Conservation (phyloP, 805 yeast genomes). For the Candida endomychidarum region DNA sequence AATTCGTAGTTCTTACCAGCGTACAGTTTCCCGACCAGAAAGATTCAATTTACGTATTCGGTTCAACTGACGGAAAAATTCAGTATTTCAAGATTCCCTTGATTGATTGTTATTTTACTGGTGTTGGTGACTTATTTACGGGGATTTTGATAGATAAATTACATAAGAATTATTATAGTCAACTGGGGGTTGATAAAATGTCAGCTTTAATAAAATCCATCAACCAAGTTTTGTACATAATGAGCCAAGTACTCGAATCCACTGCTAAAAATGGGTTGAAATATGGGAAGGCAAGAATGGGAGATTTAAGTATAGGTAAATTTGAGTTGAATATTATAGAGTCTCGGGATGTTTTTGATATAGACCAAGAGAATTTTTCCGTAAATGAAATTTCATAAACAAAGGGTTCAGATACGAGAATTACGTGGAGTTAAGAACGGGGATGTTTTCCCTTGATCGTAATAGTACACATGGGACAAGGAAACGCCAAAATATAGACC, state of each 20-base stretch:
- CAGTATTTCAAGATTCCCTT: constrained; percentile 52
- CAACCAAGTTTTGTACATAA: constrained; percentile 55
- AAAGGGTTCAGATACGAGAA: neutral
- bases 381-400: neutral
- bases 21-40: constrained; percentile 9
- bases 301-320: constrained; percentile 63
- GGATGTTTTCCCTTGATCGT: no score
- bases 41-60: constrained; percentile 1
- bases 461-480: no score
- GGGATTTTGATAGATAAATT: constrained; percentile 72
- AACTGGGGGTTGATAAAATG: constrained; percentile 1
- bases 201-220: constrained; percentile 37
- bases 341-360: constrained; percentile 43
- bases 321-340: constrained; percentile 73
- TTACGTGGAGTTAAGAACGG: no score
- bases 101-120: constrained; percentile 83
- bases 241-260: constrained; percentile 49
- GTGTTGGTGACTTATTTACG: constrained; percentile 91
- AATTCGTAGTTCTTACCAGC: constrained; percentile 1
- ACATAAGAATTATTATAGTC: constrained; percentile 21
- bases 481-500: no score
- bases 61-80: constrained; percentile 10
- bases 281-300: constrained; percentile 41
- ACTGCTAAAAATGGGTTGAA: constrained; percentile 35
- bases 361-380: neutral